Conservation (phyloP, 768 basidiomycete species). For the Coprinopsis marcescibilis region DNA sequence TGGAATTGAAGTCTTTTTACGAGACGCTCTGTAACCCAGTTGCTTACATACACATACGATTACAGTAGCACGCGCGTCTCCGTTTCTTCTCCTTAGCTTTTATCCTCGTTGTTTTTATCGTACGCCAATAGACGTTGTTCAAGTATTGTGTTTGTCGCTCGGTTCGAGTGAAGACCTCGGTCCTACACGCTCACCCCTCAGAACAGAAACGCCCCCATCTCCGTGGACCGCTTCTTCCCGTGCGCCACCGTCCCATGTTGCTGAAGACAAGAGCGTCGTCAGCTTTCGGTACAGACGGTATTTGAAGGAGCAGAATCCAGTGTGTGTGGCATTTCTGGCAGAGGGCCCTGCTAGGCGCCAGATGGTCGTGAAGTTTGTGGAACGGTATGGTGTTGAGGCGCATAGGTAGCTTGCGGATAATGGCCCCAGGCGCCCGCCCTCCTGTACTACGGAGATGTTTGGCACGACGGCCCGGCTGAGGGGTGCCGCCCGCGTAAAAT, state of each 20-base stretch:
- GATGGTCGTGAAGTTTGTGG: slow-evolving; percentile 30
- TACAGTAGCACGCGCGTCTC: no score
- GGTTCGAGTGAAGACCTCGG: no score
- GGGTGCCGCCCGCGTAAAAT: slow-evolving; percentile 7
- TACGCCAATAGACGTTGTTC: no score
- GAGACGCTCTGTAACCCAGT: no score
- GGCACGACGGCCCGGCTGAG: slow-evolving; percentile 1
- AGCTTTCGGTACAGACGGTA: slow-evolving; percentile 10
- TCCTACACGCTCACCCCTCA: not conserved
- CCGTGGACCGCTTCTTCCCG: slow-evolving; percentile 22
- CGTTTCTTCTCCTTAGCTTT: no score
- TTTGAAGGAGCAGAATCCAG: not conserved
- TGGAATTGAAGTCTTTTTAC: not conserved
- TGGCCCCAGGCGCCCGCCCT: not conserved
- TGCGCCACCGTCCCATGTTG: slow-evolving; percentile 15
- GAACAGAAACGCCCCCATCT: slow-evolving; percentile 7
- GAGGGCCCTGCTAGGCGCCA: slow-evolving; percentile 4
- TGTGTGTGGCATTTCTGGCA: slow-evolving; percentile 16
- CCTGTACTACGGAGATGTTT: not conserved
- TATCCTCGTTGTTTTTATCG: no score
- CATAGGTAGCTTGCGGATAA: not conserved
- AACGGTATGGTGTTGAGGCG: slow-evolving; percentile 6
- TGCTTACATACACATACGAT: no score
- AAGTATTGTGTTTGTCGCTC: no score
- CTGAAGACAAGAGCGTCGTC: not conserved